Base-by-base conservation (phyloP, 495 filamentous ascomycete genomes). In the Aspergillus olivimuriae region DNA sequence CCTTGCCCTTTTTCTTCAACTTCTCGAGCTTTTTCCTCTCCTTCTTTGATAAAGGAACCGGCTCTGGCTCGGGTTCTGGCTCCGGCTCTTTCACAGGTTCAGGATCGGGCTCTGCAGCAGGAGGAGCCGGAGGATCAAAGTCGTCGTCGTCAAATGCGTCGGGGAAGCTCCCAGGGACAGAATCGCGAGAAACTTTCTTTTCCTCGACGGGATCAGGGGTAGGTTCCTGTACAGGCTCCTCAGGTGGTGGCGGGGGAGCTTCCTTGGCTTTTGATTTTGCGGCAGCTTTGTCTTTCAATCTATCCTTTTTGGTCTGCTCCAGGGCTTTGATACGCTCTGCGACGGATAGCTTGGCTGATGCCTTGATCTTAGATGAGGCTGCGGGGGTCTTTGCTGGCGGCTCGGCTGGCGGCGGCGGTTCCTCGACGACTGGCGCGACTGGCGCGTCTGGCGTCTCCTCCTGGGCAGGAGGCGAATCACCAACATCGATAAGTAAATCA, bases 321-420 rank as follows among this genome's bases (percentile, higher is more conserved):
- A 78, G 57, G 18, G 60, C 62, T 50, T 68, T 72, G 51, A 76
- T 66, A 39, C 65, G 65, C 38, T 76, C 72, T 15, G 65, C 63
- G 15, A 76, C 61, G 7, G 72, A 73, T 12, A 65, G 58, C 44
- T 68, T 69, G 23, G 48, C 58, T 19, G 61, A 51, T 45, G 61
- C 41, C 58, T 73, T 75, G 20, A 60, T 45, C 58, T 73, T 76
- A 42, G 64, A 61, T 38, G 62, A 47, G 47, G 26, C 46, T 46
- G 21, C 48, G 43, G 39, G 40, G 39, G 47, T 58, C 54, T 56
- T 62, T 23, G 59, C 44, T 52, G 61, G 52, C 56, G 52, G 45
- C 34, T 47, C 55, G 47, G 48, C 40, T 53, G 65, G 61, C 53
- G 66, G 58, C 26, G 63, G 56, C 54, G 61, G 59, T 22, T 62